phyloP scores from a whole-genome alignment of 768 basidiomycete species.

The Xerocomus spinulosus region DNA sequence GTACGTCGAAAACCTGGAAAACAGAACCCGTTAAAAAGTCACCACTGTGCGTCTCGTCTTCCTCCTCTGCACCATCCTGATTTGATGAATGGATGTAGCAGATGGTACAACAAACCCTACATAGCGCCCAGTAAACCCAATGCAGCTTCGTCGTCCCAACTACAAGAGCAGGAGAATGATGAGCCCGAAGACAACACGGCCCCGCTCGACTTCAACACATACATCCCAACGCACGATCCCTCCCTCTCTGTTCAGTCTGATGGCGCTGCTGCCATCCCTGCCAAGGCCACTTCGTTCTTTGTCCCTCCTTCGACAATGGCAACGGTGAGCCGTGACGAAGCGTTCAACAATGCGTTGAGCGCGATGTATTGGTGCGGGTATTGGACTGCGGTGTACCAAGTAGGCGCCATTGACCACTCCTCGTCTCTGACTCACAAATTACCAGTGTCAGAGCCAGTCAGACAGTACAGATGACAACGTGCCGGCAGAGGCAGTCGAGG shows the following conservation, averaged over 20 bases:
- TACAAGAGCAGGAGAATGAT: neutral
- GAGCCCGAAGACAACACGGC: conserved; percentile 45
- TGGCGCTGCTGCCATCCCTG: conserved; percentile 10
- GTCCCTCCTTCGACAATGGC: conserved; percentile 32
- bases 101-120: conserved; percentile 74
- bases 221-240: conserved; percentile 65
- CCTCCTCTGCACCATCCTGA: neutral
- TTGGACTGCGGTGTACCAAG: conserved; percentile 84
- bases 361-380: conserved; percentile 89
- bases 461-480: conserved; percentile 15
- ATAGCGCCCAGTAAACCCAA: conserved; percentile 8
- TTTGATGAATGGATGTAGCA: conserved; percentile 21
- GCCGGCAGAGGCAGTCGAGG: conserved; percentile 28
- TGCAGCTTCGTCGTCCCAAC: neutral
- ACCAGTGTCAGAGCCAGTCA: conserved; percentile 32
- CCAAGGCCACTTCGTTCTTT: conserved; percentile 17
- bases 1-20: conserved; percentile 68
- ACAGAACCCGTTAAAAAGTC: conserved; percentile 64
- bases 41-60: conserved; percentile 50
- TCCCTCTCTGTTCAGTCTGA: conserved; percentile 40
- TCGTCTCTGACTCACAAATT: neutral
- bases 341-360: conserved; percentile 66
- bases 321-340: conserved; percentile 63
- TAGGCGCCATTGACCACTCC: conserved; percentile 31
- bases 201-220: conserved; percentile 67